Evolutionary conservation across 2,329 filamentous ascomycete genomes (phyloP), one percentile per base, ranked within the genome.

Genomic region (Aspergillus japonicus): DNA sequence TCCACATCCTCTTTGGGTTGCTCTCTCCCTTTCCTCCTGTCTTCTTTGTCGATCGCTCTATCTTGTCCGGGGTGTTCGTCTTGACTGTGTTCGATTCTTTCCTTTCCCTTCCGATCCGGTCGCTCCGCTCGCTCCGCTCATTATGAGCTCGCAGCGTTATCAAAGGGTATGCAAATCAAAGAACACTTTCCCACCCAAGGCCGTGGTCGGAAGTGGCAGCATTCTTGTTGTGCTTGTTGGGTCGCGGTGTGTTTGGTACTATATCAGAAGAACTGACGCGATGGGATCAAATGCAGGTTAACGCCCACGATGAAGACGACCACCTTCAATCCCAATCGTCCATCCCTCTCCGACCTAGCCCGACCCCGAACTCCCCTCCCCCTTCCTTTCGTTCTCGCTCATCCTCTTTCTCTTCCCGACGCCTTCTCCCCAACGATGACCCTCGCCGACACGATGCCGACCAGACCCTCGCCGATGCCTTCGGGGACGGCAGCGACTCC

Each of bases 301-400:
- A 80, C 56, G 68, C 75, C 69, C 77, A 76, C 39, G 75, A 78
- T 66, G 78, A 79, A 57, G 75, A 80, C 49, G 75, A 78, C 49
- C 70, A 69, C 50, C 56, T 65, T 26, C 66, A 73, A 50, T 69
- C 73, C 48, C 72, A 73, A 63, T 73, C 67, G 58, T 65, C 70
- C 55, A 68, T 71, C 52, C 66, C 69, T 60, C 66, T 69, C 33
- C 70, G 65, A 61, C 57, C 67, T 31, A 63, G 71, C 50, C 62
- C 67, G 49, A 69, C 71, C 29, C 74, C 77, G 31, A 73, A 73
- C 47, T 81, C 79, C 64, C 78, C 78, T 56, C 78, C 78, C 42
- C 94, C 94, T 2, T 97, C 94, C 1, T 98, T 97, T 77, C 91
- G 88, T 74, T 97, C 93, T 50, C 87, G 90, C 72, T 83, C 89